phyloP scores from a whole-genome alignment of 352 stramenopile species.

The Globisporangium orthogonon region DNA sequence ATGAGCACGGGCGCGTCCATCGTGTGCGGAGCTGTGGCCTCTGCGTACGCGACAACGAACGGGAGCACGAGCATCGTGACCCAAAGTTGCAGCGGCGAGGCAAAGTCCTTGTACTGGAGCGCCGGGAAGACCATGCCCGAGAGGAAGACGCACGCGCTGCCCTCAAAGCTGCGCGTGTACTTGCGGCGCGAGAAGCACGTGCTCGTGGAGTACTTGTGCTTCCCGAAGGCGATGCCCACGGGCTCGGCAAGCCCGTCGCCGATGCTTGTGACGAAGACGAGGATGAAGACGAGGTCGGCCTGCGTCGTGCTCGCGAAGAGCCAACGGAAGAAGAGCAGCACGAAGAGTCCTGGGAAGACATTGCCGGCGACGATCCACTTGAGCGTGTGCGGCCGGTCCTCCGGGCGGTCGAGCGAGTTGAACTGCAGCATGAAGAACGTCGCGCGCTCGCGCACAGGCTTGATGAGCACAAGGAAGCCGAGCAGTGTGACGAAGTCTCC shows the following conservation, averaged over 20 bases:
- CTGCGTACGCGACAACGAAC: slow-evolving; percentile 75
- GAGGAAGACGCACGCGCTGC: slow-evolving; percentile 50
- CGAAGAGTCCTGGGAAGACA: slow-evolving; percentile 72
- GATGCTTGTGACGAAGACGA: slow-evolving; percentile 69
- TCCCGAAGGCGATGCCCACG: slow-evolving; percentile 47
- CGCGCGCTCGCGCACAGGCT: slow-evolving; percentile 69
- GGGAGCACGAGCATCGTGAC: slow-evolving; percentile 79
- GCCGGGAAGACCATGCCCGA: slow-evolving; percentile 83
- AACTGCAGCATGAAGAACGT: slow-evolving; percentile 88
- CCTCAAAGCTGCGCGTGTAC: slow-evolving; percentile 56
- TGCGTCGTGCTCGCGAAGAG: slow-evolving; percentile 74
- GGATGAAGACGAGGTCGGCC: slow-evolving; percentile 70
- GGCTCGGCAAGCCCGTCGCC: slow-evolving; percentile 50
- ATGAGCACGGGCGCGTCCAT: slow-evolving; percentile 87
- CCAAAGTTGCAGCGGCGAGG: slow-evolving; percentile 53
- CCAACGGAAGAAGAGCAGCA: slow-evolving; percentile 85
- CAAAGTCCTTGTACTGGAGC: slow-evolving; percentile 78
- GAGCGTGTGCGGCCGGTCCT: slow-evolving; percentile 72
- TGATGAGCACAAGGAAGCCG: slow-evolving; percentile 79
- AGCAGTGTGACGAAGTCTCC: slow-evolving; percentile 80
- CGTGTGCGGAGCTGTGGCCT: slow-evolving; percentile 79
- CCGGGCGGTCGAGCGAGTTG: slow-evolving; percentile 79
- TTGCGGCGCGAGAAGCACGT: slow-evolving; percentile 49
- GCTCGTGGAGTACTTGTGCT: slow-evolving; percentile 60
- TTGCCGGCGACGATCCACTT: slow-evolving; percentile 82